Conservation (phyloP, 352 stramenopile species). For the Halophytophthora polymorphica region DNA sequence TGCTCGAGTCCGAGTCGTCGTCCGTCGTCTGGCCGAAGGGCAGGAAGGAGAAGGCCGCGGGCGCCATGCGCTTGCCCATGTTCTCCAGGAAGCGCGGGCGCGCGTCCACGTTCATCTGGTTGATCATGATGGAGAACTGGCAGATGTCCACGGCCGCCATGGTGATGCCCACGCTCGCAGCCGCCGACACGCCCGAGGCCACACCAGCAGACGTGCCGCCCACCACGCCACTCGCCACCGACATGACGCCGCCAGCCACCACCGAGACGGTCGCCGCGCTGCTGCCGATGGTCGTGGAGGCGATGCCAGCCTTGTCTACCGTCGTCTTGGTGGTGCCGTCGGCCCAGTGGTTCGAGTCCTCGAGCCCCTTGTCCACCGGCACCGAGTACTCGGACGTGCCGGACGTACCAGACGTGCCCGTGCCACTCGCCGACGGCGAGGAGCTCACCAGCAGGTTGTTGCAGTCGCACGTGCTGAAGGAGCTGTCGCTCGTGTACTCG, state of each 20-base stretch:
- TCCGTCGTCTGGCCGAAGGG: constrained; percentile 48
- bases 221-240: constrained; percentile 54
- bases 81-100: constrained; percentile 70
- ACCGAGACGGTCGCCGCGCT: constrained; percentile 64
- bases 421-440: constrained; percentile 12
- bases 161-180: constrained; percentile 61
- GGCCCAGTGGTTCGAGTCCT: constrained; percentile 61
- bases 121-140: constrained; percentile 83
- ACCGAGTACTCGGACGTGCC: constrained; percentile 27
- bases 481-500: constrained; percentile 51
- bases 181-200: constrained; percentile 49
- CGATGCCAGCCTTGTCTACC: constrained; percentile 73
- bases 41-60: constrained; percentile 61
- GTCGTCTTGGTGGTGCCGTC: constrained; percentile 50
- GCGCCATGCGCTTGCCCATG: constrained; percentile 71
- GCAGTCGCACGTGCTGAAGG: constrained; percentile 61
- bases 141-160: constrained; percentile 74
- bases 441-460: constrained; percentile 31
- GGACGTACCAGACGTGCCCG: constrained; percentile 9
- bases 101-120: constrained; percentile 80
- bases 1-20: constrained; percentile 12
- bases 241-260: constrained; percentile 56
- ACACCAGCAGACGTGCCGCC: constrained; percentile 54
- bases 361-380: constrained; percentile 57
- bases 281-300: constrained; percentile 43